These are phyloP conservation scores for Cucurbita argyrosperma DNA, from an alignment of 306 rosid genomes.

Conservation along the genomic window DNA sequence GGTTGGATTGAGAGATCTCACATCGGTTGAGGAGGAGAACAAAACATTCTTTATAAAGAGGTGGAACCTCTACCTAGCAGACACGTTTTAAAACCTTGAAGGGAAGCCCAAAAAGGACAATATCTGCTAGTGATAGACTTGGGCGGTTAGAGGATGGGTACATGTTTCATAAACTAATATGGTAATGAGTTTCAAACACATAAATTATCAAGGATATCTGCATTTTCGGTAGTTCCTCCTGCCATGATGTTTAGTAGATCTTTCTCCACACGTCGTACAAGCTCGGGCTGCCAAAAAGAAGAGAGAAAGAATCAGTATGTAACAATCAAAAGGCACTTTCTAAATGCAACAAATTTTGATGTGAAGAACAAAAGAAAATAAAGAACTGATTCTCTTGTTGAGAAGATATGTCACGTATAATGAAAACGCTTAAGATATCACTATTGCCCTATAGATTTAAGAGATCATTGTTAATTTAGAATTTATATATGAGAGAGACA, in stretches of 20 bases:
- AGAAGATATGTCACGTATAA: neutral
- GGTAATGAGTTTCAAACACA: neutral
- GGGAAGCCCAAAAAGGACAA: too few species aligned
- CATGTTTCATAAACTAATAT: neutral
- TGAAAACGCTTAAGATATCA: neutral
- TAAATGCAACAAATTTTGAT: neutral
- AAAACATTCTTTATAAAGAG: too few species aligned
- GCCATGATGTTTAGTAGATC: constrained; percentile 75
- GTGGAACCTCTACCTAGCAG: too few species aligned
- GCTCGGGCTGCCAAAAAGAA: constrained; percentile 71
- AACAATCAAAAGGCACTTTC: neutral
- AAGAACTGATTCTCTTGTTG: neutral
- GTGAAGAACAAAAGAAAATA: neutral
- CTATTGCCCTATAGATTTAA: neutral
- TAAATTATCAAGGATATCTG: constrained; percentile 46
- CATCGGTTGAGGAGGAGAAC: too few species aligned
- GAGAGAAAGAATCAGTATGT: neutral
- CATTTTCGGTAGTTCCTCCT: constrained; percentile 58
- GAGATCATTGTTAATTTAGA: neutral
- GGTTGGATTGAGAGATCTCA: too few species aligned
- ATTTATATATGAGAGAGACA: neutral
- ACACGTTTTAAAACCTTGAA: too few species aligned
- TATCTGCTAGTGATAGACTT: too few species aligned
- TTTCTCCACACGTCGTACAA: constrained; percentile 85
- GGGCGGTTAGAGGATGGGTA: neutral